These are phyloP conservation scores for Calophaca sinica DNA, from an alignment of 306 rosid species.

Conservation along the genomic window DNA sequence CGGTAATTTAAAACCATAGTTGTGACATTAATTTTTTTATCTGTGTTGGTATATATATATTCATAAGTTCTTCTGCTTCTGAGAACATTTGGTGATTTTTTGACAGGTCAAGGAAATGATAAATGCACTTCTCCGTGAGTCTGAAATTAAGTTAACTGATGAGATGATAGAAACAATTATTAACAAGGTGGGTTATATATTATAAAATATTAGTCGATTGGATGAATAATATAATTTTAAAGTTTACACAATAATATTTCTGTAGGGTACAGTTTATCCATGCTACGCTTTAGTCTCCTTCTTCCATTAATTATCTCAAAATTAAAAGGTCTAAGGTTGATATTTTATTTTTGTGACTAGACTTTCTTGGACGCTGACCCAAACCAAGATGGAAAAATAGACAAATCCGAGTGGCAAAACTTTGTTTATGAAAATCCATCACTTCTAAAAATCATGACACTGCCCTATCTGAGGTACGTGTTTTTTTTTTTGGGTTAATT, in stretches of 20 bases:
- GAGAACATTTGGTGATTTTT: constrained; percentile 11
- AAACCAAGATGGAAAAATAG: constrained; percentile 90
- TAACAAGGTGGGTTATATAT: constrained; percentile 62
- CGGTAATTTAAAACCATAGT: no score
- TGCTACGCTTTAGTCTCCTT: background rate
- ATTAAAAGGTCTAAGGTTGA: background rate
- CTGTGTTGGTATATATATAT: no score
- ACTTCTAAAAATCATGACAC: constrained; percentile 82
- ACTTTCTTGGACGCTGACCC: constrained; percentile 89
- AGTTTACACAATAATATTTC: background rate
- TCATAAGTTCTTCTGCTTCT: background rate
- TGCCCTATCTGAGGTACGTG: constrained; percentile 77
- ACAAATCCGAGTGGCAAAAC: constrained; percentile 71
- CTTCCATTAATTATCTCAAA: background rate
- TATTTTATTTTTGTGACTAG: constrained; percentile 54
- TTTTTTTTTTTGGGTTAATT: background rate
- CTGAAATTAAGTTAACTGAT: constrained; percentile 81
- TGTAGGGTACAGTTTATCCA: background rate
- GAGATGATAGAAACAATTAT: constrained; percentile 81
- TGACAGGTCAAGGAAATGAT: constrained; percentile 90
- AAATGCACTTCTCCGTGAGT: constrained; percentile 84
- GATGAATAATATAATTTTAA: background rate
- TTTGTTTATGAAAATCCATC: constrained; percentile 85
- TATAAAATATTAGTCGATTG: background rate
- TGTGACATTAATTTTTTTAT: no score